These are phyloP conservation scores for Hibiscus syriacus DNA, from an alignment of 345 rosid species.

Conservation along the genomic window DNA sequence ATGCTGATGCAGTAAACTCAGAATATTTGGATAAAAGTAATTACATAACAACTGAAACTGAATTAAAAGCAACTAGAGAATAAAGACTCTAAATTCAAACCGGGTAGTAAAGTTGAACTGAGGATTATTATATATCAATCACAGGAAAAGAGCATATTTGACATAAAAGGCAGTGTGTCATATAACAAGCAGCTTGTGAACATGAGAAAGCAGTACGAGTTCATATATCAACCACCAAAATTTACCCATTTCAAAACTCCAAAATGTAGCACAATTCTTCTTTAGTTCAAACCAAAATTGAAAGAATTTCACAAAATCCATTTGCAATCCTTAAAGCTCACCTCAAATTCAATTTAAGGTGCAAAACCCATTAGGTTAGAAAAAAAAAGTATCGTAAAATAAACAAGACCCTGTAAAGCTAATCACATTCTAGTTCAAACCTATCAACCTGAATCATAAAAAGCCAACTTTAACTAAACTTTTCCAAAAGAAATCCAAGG, in stretches of 20 bases:
- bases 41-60: neutral
- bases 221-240: neutral
- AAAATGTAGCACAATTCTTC: neutral
- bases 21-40: neutral
- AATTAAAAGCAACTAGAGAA: neutral
- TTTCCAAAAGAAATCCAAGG: neutral
- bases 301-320: neutral
- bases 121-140: neutral
- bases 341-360: no score
- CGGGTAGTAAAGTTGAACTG: neutral
- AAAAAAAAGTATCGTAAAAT: neutral
- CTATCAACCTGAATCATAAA: neutral
- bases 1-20: neutral
- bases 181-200: neutral
- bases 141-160: neutral
- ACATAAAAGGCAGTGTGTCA: neutral
- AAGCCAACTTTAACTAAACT: neutral
- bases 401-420: neutral
- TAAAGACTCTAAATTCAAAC: neutral
- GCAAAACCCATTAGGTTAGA: neutral
- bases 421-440: neutral
- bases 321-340: neutral
- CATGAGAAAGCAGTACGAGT: neutral
- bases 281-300: neutral
- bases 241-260: neutral